phyloP scores from a whole-genome alignment of 1,139 yeast genomes.

The Taiozyma sp. region DNA sequence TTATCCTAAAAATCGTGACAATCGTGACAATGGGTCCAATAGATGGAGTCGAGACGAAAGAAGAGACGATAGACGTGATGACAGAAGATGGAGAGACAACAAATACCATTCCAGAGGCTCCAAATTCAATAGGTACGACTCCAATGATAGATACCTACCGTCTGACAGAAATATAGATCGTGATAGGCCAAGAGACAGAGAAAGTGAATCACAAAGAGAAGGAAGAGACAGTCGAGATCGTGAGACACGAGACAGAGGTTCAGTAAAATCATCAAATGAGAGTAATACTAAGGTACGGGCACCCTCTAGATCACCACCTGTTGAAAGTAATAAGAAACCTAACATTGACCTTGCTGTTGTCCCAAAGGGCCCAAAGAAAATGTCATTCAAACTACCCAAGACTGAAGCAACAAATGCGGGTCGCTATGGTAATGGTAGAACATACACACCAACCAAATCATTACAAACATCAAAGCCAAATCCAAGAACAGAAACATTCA shows the following conservation, averaged over 20 bases:
- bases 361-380: constrained; percentile 24
- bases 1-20: background rate
- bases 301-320: background rate
- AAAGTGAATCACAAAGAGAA: background rate
- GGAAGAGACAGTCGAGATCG: background rate
- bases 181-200: background rate
- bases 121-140: background rate
- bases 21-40: background rate
- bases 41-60: background rate
- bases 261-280: constrained; percentile 5
- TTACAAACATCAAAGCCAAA: background rate
- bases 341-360: constrained; percentile 4
- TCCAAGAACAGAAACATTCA: background rate
- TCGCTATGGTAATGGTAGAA: constrained; percentile 1
- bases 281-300: background rate
- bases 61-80: background rate
- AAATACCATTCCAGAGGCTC: background rate
- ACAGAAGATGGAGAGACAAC: background rate
- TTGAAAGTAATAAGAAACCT: background rate
- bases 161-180: constrained; percentile 1
- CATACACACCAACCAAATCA: constrained; percentile 1
- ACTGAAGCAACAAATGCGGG: background rate
- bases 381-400: constrained; percentile 16
- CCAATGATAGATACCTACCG: background rate
- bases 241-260: background rate